These are phyloP conservation scores for Candida maesae DNA, from an alignment of 805 yeast species.

Conservation along the genomic window DNA sequence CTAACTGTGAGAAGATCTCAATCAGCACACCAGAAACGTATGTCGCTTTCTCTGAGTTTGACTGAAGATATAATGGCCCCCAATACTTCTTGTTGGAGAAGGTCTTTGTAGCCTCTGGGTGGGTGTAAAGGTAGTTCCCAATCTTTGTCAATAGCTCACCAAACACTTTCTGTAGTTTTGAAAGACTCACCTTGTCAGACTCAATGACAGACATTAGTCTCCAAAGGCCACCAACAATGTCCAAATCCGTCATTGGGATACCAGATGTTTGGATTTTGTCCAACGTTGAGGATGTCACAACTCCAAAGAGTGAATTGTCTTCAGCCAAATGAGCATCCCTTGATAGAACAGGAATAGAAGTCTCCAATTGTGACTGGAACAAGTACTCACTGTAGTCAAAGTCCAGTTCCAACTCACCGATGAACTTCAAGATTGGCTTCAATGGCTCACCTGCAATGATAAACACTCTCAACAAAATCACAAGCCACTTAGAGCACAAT, in stretches of 20 bases:
- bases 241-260: constrained; percentile 43
- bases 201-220: constrained; percentile 34
- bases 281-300: constrained; percentile 31
- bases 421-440: constrained; percentile 8
- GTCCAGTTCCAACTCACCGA: constrained; percentile 16
- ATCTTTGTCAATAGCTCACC: constrained; percentile 40
- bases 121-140: constrained; percentile 36
- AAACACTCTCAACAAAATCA: constrained; percentile 43
- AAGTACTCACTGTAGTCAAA: constrained; percentile 23
- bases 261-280: constrained; percentile 28
- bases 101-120: constrained; percentile 13
- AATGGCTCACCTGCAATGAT: constrained; percentile 57
- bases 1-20: constrained; percentile 35
- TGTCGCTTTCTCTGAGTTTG: constrained; percentile 23
- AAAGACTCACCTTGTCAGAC: constrained; percentile 22
- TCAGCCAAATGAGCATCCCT: constrained; percentile 16
- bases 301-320: constrained; percentile 32
- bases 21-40: constrained; percentile 32
- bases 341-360: constrained; percentile 8
- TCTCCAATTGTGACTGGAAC: constrained; percentile 17
- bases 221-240: constrained; percentile 42
- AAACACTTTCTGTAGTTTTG: constrained; percentile 27
- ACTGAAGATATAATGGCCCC: constrained; percentile 21
- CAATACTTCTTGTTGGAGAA: constrained; percentile 29
- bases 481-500: constrained; percentile 45